These are phyloP conservation scores for Podaxis mareebaensis DNA, from an alignment of 768 basidiomycete species.

Conservation along the genomic window DNA sequence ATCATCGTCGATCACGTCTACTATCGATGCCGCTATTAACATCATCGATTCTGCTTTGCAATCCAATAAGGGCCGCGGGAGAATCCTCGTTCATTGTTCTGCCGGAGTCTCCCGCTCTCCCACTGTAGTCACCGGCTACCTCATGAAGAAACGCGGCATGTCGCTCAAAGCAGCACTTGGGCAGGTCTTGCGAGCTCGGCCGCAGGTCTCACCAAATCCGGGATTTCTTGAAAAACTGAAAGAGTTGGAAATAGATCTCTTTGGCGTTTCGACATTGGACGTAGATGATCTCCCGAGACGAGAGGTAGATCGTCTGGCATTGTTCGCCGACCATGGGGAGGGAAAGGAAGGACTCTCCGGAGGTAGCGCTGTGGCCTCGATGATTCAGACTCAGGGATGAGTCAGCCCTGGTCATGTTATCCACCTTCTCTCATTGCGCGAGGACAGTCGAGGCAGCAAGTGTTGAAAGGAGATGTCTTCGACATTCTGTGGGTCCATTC, in stretches of 20 bases:
- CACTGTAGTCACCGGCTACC: conserved; percentile 39
- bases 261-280: conserved; percentile 28
- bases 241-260: conserved; percentile 30
- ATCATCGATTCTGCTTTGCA: conserved; percentile 31
- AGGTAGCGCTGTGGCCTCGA: not conserved
- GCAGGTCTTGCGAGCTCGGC: conserved; percentile 33
- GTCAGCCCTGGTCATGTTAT: no score
- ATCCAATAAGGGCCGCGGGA: conserved; percentile 28
- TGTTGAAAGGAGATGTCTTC: no score
- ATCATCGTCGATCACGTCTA: conserved; percentile 28
- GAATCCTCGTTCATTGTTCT: conserved; percentile 44
- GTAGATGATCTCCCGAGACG: conserved; percentile 36
- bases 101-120: conserved; percentile 50
- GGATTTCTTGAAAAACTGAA: conserved; percentile 46
- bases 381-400: not conserved
- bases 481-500: no score
- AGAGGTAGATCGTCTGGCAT: conserved; percentile 32
- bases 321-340: conserved; percentile 25
- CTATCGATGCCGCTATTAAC: conserved; percentile 26
- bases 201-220: conserved; percentile 40
- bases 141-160: conserved; percentile 39
- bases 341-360: not conserved
- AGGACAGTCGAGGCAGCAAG: no score
- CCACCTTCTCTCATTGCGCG: no score
- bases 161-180: conserved; percentile 38